Evolutionary conservation across 495 filamentous ascomycete species (phyloP), one percentile per base, ranked within the genome.

Genomic region (Lasiosphaeria hispida): DNA sequence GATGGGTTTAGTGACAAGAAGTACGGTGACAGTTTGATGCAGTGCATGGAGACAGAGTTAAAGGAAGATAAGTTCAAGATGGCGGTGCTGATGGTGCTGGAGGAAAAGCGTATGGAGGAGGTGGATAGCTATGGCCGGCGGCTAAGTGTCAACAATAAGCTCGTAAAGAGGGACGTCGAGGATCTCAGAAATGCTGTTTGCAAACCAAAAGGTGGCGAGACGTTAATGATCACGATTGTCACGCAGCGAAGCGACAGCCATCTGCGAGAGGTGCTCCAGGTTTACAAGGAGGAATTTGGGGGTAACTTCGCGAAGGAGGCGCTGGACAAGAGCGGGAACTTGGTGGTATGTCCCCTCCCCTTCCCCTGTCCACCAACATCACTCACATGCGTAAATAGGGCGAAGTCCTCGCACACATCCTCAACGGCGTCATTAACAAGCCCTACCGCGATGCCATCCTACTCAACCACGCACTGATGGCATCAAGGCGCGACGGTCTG

Each of bases 341-440:
- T 97, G 48, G 92, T 96, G 34, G 92, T 96, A 83, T 60, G 90
- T 86, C 34, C 58, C 47, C 58, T 53, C 39, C 10, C 13, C 13
- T 30, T 17, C 18, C 7, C 40, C 41, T 48, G 13, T 17, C 8
- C 41, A 33, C 19, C 39, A 42, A 13, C n/a, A 4, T 33, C 13
- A 17, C 61, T 60, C 40, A 61, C 49, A 1, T 1, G 8, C 9
- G 11, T 11, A 1, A 35, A 37, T 63, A 97, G 94, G 94, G 94
- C 45, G 94, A 98, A 75, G 85, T 94, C 15, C 84, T 98, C 18
- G 90, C 93, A 10, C 94, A 98, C 74, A 89, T 97, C 59, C 88
- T 98, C 67, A 96, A 96, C 73, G 94, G 95, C 65, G 86, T 93
- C 40, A 92, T 97, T 73, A 97, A 98, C 74, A 87, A 89, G 45